phyloP scores from a whole-genome alignment of 2,329 filamentous ascomycete species.

The Clonostachys byssicola region DNA sequence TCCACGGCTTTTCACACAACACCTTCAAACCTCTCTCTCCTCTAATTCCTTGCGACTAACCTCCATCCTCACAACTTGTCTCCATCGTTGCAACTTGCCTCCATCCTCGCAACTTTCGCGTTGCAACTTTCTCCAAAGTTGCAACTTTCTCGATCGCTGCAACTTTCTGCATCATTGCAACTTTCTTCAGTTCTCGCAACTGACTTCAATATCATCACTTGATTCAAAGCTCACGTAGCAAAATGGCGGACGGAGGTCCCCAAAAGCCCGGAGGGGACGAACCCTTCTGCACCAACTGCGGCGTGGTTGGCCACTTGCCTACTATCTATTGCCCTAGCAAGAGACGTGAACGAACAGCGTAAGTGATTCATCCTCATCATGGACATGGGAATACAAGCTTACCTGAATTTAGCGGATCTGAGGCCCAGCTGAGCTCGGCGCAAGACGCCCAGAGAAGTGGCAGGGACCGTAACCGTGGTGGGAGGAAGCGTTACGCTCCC shows the following conservation, averaged over 20 bases:
- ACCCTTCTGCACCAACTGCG: conserved; percentile 50
- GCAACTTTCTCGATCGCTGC: too few species aligned
- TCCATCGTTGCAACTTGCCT: too few species aligned
- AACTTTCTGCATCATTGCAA: too few species aligned
- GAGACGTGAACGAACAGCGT: conserved; percentile 45
- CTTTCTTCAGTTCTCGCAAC: too few species aligned
- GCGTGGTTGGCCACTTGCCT: conserved; percentile 43
- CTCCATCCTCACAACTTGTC: too few species aligned
- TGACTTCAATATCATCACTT: too few species aligned
- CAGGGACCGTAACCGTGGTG: neutral
- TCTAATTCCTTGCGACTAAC: too few species aligned
- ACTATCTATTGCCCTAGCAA: conserved; percentile 46
- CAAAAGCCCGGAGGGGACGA: conserved; percentile 19
- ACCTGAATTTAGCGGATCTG: conserved; percentile 19
- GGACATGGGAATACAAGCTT: neutral
- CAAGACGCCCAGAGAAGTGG: conserved; percentile 10
- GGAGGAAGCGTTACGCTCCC: conserved; percentile 15
- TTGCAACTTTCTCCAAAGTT: too few species aligned
- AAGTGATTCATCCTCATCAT: conserved; percentile 21
- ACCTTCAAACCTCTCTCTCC: too few species aligned
- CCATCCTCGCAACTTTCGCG: too few species aligned
- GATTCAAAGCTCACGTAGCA: neutral
- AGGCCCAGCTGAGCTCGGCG: conserved; percentile 28
- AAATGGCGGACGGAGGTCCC: neutral
- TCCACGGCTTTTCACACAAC: too few species aligned